These are phyloP conservation scores for Sporisorium exsertum DNA, from an alignment of 1,284 basidiomycete genomes.

Conservation along the genomic window DNA sequence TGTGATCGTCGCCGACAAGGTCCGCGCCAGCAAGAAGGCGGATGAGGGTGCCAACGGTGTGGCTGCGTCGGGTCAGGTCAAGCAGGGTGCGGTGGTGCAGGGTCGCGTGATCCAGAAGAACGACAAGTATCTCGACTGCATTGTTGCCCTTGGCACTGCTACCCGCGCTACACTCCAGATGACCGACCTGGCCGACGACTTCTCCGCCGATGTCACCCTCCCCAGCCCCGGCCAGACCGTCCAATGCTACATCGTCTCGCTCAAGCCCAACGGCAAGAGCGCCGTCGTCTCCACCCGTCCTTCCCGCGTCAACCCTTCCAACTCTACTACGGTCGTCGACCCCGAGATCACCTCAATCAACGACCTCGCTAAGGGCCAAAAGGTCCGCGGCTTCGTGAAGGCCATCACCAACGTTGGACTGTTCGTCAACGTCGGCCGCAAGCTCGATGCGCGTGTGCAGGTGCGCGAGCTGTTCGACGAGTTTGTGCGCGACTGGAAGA, in stretches of 20 bases:
- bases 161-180: constrained; percentile 55
- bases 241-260: constrained; percentile 78
- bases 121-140: constrained; percentile 49
- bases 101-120: constrained; percentile 46
- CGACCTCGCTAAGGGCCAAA: constrained; percentile 77
- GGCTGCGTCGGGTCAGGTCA: constrained; percentile 20
- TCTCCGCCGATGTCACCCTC: constrained; percentile 72
- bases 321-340: constrained; percentile 65
- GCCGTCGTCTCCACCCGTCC: constrained; percentile 41
- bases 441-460: constrained; percentile 88
- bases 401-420: constrained; percentile 83
- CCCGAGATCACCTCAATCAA: constrained; percentile 68
- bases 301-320: constrained; percentile 29
- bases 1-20: constrained; percentile 74
- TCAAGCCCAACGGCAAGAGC: constrained; percentile 72
- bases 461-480: constrained; percentile 80
- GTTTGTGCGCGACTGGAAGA: constrained; percentile 97
- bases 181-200: constrained; percentile 85
- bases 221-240: constrained; percentile 78
- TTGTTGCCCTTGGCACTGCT: constrained; percentile 41
- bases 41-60: constrained; percentile 12
- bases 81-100: constrained; percentile 39
- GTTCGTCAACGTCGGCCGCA: constrained; percentile 87
- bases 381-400: constrained; percentile 87
- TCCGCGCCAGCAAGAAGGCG: constrained; percentile 21